phyloP scores from a whole-genome alignment of 1,139 yeast species.

The Pichia sp. region DNA sequence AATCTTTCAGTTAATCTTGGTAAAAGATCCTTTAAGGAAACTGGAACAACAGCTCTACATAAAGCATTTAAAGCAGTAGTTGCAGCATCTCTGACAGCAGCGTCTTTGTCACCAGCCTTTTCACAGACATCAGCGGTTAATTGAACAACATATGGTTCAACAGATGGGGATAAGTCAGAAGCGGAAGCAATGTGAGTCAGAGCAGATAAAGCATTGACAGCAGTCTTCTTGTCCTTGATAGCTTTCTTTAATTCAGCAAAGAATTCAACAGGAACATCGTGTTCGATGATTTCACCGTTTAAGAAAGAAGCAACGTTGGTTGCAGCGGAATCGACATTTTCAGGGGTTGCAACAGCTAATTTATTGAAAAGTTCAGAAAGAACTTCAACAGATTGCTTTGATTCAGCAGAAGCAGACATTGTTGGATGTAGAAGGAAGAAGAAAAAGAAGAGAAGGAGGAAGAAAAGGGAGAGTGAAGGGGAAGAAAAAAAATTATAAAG shows the following conservation, averaged over 20 bases:
- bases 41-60: conserved; percentile 80
- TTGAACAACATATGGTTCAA: conserved; percentile 88
- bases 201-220: conserved; percentile 75
- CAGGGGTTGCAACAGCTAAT: conserved; percentile 80
- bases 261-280: conserved; percentile 92
- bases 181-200: conserved; percentile 77
- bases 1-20: conserved; percentile 72
- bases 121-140: conserved; percentile 62
- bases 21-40: conserved; percentile 82
- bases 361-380: conserved; percentile 90
- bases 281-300: conserved; percentile 96
- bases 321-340: conserved; percentile 82
- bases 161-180: conserved; percentile 77
- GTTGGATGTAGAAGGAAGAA: neutral
- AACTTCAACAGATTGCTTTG: conserved; percentile 67
- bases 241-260: conserved; percentile 70
- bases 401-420: conserved; percentile 59
- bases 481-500: neutral
- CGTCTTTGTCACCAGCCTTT: conserved; percentile 87
- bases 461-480: neutral
- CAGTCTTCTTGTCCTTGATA: conserved; percentile 69
- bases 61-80: conserved; percentile 66
- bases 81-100: conserved; percentile 64
- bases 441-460: neutral
- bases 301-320: conserved; percentile 86